Conservation (phyloP, 2,329 filamentous ascomycete genomes). For the Venturia carpophila region DNA sequence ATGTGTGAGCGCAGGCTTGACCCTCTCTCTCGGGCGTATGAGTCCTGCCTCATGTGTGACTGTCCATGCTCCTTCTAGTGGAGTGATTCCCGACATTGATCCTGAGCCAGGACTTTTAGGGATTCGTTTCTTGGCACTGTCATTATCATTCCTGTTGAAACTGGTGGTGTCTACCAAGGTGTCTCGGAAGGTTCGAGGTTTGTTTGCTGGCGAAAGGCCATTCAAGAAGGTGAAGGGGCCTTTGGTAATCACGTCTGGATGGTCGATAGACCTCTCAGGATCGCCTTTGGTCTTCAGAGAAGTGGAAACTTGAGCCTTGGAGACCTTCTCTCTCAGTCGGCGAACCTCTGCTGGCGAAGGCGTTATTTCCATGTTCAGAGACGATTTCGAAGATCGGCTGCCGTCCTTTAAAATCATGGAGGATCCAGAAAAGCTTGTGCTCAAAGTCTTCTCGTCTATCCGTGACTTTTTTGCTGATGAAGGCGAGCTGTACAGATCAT, state of each 20-base stretch:
- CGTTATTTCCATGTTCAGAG: neutral
- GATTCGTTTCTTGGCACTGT: neutral
- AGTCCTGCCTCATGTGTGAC: constrained; percentile 4
- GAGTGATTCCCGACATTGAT: neutral
- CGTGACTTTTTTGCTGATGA: neutral
- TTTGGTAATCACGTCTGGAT: no score
- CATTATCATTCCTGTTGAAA: neutral
- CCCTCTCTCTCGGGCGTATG: neutral
- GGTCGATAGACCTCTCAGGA: neutral
- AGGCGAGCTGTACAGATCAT: neutral
- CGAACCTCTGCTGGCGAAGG: neutral
- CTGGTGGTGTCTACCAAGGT: neutral
- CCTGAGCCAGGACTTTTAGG: neutral
- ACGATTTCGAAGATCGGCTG: neutral
- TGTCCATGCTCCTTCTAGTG: neutral
- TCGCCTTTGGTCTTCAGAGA: neutral
- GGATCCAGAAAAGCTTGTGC: neutral
- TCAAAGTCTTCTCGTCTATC: neutral
- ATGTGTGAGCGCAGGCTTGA: neutral
- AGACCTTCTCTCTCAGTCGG: neutral
- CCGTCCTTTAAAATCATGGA: neutral
- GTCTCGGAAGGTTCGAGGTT: neutral
- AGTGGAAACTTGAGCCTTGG: neutral
- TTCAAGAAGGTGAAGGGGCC: neutral
- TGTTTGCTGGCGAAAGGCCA: neutral